Evolutionary conservation across 768 basidiomycete genomes (phyloP).

Genomic region (Xerocomus spinulosus): DNA sequence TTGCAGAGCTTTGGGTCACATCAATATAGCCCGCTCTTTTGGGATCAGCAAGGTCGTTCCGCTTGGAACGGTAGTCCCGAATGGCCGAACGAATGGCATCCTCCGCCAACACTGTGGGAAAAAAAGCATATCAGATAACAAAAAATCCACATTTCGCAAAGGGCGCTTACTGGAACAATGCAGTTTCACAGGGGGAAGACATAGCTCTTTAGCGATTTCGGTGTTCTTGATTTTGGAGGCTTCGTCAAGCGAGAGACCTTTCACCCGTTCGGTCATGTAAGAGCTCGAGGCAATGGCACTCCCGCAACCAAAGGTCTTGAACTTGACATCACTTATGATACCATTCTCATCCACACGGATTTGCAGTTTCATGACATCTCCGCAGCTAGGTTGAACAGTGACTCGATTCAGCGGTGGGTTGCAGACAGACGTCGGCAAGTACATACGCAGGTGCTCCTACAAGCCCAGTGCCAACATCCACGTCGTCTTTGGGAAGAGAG

Average conservation of each 20-base stretch:
- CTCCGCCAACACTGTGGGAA: conserved; percentile 80
- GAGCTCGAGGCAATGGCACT: conserved; percentile 97
- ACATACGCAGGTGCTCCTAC: conserved; percentile 96
- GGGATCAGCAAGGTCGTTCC: conserved; percentile 45
- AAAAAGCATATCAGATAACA: conserved; percentile 21
- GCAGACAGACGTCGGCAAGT: not conserved
- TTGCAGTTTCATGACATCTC: conserved; percentile 99
- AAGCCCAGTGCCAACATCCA: conserved; percentile 93
- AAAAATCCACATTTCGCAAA: conserved; percentile 6
- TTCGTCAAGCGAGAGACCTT: conserved; percentile 88
- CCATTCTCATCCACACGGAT: conserved; percentile 95
- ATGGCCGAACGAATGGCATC: conserved; percentile 99
- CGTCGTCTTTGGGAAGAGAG: conserved; percentile 86
- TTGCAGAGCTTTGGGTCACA: conserved; percentile 53
- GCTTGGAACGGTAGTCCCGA: conserved; percentile 90
- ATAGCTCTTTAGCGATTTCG: conserved; percentile 96
- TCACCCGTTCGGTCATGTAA: conserved; percentile 98
- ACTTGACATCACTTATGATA: conserved; percentile 97
- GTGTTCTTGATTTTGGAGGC: conserved; percentile 98
- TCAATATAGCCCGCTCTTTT: conserved; percentile 66
- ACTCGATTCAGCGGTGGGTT: conserved; percentile 14
- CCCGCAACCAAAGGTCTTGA: conserved; percentile 99
- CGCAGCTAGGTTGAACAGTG: conserved; percentile 55
- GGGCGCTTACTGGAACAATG: conserved; percentile 83
- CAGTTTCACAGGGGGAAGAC: conserved; percentile 92